Evolutionary conservation across 2,329 filamentous ascomycete species (phyloP), one percentile per base, ranked within the genome.

Genomic region (Trichoderma cornu-damae): DNA sequence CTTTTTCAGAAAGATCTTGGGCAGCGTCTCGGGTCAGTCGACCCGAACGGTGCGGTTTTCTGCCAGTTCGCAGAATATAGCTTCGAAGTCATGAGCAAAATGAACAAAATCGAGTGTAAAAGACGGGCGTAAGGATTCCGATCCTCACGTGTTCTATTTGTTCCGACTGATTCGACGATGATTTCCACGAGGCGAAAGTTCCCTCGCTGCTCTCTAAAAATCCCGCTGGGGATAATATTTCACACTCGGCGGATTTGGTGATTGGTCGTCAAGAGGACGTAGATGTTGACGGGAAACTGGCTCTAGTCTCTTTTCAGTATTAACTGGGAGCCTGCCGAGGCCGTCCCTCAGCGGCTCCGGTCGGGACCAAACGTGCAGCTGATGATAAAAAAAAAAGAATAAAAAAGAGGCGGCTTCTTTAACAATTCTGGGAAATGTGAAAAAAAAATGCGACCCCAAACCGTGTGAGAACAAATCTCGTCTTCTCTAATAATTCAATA

Each of bases 401-500:
- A 82, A 85, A 4, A 89, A 73, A 11, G 69, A 72, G 2, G 67
- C 73, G 1, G 85, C 86, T 69, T 90, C 79, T 55, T 77, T 79
- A 18, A 85, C 67, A 46, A 88, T 88, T 24, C 86, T 77, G 1
- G 85, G 85, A 61, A 86, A 83, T 0, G 85, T 88, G 22, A 80
- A 72, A 26, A 89, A 80, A 72, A 26, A 89, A 76, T 2, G 83
- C 84, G 8, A 87, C 80, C 85, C 84, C 88, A 75, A 80, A 85
- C 85, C 86, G 89, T 1, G 67, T 65, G 2, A 67, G 58, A 3
- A 87, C 61, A 60, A 87, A 84, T 3, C 42, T 62, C 0, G 72
- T 18, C 57, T 75, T 81, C 5, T 77, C 70, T 35, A 69, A 55
- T 0, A 68, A 4, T 77, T 70, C 35, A 69, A 55, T 0, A 68